These are phyloP conservation scores for Plectosphaerella sp. DNA, from an alignment of 2,329 filamentous ascomycete genomes.

Conservation along the genomic window DNA sequence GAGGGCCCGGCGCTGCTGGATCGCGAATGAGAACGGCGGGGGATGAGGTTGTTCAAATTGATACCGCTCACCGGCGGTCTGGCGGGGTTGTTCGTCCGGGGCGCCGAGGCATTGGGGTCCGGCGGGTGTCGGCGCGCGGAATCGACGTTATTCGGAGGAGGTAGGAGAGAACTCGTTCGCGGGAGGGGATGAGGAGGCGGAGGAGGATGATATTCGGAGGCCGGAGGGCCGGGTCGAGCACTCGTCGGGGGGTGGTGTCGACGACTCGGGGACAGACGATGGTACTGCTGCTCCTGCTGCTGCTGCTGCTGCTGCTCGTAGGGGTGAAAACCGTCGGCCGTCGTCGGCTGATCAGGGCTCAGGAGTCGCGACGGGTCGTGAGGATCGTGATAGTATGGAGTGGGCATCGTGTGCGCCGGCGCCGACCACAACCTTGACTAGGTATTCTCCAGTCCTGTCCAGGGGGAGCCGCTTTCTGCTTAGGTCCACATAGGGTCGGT, in stretches of 20 bases:
- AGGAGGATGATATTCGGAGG: neutral
- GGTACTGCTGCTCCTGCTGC: neutral
- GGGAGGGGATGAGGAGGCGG: neutral
- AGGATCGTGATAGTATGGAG: neutral
- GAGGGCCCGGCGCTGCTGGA: slow-evolving; percentile 28
- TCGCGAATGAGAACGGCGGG: slow-evolving; percentile 18
- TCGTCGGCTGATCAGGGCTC: neutral
- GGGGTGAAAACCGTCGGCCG: neutral
- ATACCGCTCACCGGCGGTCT: neutral
- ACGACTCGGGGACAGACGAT: neutral
- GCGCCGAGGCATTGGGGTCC: neutral
- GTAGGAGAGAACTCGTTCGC: neutral
- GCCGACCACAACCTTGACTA: neutral
- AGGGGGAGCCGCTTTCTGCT: neutral
- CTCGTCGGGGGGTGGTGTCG: neutral
- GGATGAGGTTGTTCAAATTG: neutral
- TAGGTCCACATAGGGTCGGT: neutral
- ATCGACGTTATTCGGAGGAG: neutral
- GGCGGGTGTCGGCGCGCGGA: neutral
- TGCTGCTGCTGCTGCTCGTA: neutral
- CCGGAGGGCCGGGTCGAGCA: neutral
- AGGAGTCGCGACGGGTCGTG: neutral
- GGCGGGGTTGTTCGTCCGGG: neutral
- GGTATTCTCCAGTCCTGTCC: neutral
- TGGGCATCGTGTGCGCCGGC: neutral